Percentiles rank a stretch among this genome's conserved stretches.
Evolutionary conservation across 805 yeast species (phyloP).

Genomic region (Ogataea nakhonphanomensis): DNA sequence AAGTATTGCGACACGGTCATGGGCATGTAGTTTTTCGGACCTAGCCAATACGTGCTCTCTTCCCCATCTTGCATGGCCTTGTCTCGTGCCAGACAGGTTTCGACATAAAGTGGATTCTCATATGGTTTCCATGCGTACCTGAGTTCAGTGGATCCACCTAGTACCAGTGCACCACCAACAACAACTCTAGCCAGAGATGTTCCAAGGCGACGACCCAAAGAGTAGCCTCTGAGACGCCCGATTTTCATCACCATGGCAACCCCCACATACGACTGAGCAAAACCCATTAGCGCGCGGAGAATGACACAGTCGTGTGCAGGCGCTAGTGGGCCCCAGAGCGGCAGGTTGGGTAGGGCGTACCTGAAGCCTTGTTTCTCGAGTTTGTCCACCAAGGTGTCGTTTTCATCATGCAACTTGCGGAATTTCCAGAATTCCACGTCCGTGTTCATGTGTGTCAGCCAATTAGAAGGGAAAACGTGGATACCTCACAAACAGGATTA

Average conservation of each 20-base stretch:
- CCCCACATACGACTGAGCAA: conserved; percentile 27
- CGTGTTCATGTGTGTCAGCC: neutral
- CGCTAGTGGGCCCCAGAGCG: conserved; percentile 33
- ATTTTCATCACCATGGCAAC: conserved; percentile 11
- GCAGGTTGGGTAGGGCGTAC: conserved; percentile 28
- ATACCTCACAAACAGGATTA: neutral
- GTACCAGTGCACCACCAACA: conserved; percentile 12
- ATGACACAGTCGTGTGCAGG: conserved; percentile 34
- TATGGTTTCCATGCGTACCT: conserved; percentile 12
- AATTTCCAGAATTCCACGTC: conserved; percentile 15
- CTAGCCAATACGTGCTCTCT: conserved; percentile 46
- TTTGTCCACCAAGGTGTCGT: conserved; percentile 20
- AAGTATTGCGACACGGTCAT: conserved; percentile 35
- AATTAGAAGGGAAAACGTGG: neutral
- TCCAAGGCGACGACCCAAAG: neutral
- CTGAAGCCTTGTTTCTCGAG: conserved; percentile 25
- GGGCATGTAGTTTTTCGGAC: conserved; percentile 46
- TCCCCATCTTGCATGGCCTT: conserved; percentile 36
- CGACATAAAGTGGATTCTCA: conserved; percentile 28
- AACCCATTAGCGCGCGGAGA: conserved; percentile 26
- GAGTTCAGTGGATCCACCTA: conserved; percentile 23
- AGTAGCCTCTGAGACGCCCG: neutral
- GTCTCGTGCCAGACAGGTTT: conserved; percentile 24
- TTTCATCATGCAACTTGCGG: conserved; percentile 25
- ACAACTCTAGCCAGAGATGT: conserved; percentile 4